Base-by-base conservation (phyloP, 2,329 filamentous ascomycete species). In the Alternaria arborescens region DNA sequence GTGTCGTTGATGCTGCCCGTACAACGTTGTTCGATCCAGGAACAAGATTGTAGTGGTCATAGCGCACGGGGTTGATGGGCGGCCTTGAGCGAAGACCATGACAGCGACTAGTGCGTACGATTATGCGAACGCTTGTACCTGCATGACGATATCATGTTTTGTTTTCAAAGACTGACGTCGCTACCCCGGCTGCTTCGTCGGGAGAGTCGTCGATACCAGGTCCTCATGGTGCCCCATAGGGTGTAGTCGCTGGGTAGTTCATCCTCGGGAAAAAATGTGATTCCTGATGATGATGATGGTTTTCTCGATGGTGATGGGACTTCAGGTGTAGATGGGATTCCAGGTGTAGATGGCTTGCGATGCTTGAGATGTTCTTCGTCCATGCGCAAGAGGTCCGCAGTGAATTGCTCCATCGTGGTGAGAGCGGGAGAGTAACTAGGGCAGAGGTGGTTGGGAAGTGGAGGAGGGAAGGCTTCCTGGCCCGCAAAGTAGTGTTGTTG, bases 1-100 rank as follows among this genome's bases (percentile, higher is more conserved):
- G 8, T 24, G 30, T 81, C 1, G 71, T 77, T 0, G 83, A 82
- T 55, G 81, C 83, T 0, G 82, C 83, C 0, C 78, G 82, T 0
- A 22, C 20, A 46, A 85, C 79, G 58, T 67, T 85, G 50, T 63
- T 86, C 8, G 83, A 86, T 72, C 66, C 84, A 46, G 72, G 24
- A 82, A 82, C 1, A 82, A 82, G 0, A 85, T 85, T 82, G 78
- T 78, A 0, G 74, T 85, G 52, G 79, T 79, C 1, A 73, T 85
- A 7, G 64, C 85, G 20, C 83, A 85, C 67, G 82, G 82, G 0
- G 71, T 83, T 41, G 82, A 85, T 69, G 76, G 67, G 18, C 84
- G 80, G 81, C 82, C 82, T 1, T 67, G 76, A 20, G 60, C 71
- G 34, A 71, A 70, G 66, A 57, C 48, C 26, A 30, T 38, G 50